These are phyloP conservation scores for Rhynchospora breviuscula DNA, from an alignment of 176 grass and related monocot species.

Conservation along the genomic window DNA sequence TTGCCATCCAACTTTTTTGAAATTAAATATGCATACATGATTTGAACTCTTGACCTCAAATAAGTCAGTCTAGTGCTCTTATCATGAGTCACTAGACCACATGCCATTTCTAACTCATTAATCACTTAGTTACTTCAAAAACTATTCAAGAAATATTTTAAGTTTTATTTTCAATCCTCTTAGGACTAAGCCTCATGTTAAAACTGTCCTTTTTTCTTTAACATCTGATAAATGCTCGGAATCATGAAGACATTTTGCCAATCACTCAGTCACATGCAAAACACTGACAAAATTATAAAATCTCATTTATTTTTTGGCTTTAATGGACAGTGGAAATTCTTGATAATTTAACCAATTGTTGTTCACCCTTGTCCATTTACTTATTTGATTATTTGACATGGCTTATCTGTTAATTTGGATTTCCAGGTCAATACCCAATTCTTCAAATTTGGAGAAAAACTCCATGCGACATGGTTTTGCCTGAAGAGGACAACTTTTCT, in stretches of 20 bases:
- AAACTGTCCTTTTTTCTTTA: background rate
- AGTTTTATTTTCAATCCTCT: background rate
- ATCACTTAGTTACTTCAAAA: background rate
- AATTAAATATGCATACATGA: too few relatives aligned
- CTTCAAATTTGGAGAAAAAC: background rate
- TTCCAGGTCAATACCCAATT: background rate
- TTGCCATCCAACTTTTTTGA: too few relatives aligned
- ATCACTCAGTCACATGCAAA: background rate
- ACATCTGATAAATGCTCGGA: background rate
- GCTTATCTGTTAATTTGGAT: background rate
- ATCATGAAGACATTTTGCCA: background rate
- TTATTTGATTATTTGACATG: background rate
- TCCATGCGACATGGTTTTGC: background rate
- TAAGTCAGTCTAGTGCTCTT: too few relatives aligned
- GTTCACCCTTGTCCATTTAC: background rate
- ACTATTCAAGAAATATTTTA: background rate
- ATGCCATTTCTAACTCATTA: background rate
- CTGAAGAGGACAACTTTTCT: background rate
- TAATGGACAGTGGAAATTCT: background rate
- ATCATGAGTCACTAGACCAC: too few relatives aligned
- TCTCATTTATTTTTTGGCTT: background rate
- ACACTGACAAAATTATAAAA: background rate
- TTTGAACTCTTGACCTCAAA: too few relatives aligned
- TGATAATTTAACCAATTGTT: background rate
- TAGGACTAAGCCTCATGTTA: background rate